Evolutionary conservation across 768 basidiomycete genomes (phyloP), one percentile per base, ranked within the genome.

Genomic region (Psilocybe subaeruginosa): DNA sequence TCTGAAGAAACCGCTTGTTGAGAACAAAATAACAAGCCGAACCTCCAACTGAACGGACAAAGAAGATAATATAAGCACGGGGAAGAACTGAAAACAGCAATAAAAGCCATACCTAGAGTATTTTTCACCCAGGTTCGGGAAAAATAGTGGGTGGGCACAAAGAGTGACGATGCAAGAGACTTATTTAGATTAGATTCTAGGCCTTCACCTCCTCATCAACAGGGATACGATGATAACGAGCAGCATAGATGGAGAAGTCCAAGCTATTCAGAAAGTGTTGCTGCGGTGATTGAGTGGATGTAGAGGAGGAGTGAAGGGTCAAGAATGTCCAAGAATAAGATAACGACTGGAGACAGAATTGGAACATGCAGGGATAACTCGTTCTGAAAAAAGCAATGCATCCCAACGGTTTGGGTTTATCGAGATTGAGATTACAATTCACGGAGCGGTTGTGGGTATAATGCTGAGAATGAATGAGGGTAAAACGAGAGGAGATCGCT

Each of bases 381-480:
- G 41, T 43, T 43, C 41, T 43, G 33, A 35, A 31, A 31, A 50
- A 51, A 30, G 49, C 37, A 58, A 41, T 29, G 49, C 16, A 53
- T 50, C n/a, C 51, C 51, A 27, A 17, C n/a, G 29, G 9, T 45
- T 2, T n/a, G 43, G 43, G 50, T 56, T 46, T 63, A 60, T 60
- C 54, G 51, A 61, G 8, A 60, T 54, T 41, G 51, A 61, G 8
- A 60, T 54, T 41, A 60, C 47, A 51, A 64, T 71, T 68, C 72
- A 70, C 68, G 68, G 70, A 72, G 62, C 71, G 68, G 69, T 72
- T 76, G 77, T 70, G 69, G 77, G 76, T 80, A 80, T 80, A 50
- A 57, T 73, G 74, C 68, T 64, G 71, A 66, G 68, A 72, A 73
- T 62, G 61, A 66, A 57, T 11, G 64, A 61, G 63, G 53, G 39